Percentiles rank a stretch among this genome's conserved stretches.
Conservation (phyloP, 371 early-diverging fungal species). For the Mucor plumbeus region DNA sequence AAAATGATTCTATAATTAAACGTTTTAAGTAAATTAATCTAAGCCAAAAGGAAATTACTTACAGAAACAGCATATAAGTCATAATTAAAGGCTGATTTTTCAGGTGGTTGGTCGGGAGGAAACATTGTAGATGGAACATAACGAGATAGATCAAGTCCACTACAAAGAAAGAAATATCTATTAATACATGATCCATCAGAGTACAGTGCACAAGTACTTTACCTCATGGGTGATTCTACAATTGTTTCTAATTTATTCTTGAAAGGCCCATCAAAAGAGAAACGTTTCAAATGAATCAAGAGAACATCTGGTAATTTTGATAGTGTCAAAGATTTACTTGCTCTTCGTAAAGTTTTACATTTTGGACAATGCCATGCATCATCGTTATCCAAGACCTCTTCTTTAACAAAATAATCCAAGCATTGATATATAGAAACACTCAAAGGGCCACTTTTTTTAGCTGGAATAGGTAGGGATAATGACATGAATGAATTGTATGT, state of each 20-base stretch:
- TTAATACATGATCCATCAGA: not conserved
- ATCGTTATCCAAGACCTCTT: slow-evolving; percentile 86
- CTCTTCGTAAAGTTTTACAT: slow-evolving; percentile 77
- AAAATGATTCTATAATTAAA: slow-evolving; percentile 74
- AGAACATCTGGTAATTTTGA: slow-evolving; percentile 87
- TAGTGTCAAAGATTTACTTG: slow-evolving; percentile 80
- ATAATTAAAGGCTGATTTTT: slow-evolving; percentile 56
- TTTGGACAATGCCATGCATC: slow-evolving; percentile 90
- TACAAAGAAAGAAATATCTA: slow-evolving; percentile 4
- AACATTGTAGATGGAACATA: slow-evolving; percentile 45
- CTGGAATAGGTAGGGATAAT: slow-evolving; percentile 91
- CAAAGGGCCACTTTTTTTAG: slow-evolving; percentile 32
- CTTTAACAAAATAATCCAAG: slow-evolving; percentile 82
- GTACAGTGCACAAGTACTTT: slow-evolving; percentile 2
- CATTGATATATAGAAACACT: slow-evolving; percentile 77
- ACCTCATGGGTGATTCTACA: slow-evolving; percentile 83
- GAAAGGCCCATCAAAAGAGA: slow-evolving; percentile 92
- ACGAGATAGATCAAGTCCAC: slow-evolving; percentile 39
- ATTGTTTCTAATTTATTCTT: slow-evolving; percentile 89
- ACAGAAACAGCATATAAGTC: slow-evolving; percentile 91
- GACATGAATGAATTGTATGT: slow-evolving; percentile 94
- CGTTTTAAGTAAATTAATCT: not conserved
- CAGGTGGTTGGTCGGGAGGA: slow-evolving; percentile 16
- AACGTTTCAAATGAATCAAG: slow-evolving; percentile 92
- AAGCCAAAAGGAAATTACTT: slow-evolving; percentile 24